phyloP scores from a whole-genome alignment of 768 basidiomycete genomes.

The Rhodotorula kratochvilovae region DNA sequence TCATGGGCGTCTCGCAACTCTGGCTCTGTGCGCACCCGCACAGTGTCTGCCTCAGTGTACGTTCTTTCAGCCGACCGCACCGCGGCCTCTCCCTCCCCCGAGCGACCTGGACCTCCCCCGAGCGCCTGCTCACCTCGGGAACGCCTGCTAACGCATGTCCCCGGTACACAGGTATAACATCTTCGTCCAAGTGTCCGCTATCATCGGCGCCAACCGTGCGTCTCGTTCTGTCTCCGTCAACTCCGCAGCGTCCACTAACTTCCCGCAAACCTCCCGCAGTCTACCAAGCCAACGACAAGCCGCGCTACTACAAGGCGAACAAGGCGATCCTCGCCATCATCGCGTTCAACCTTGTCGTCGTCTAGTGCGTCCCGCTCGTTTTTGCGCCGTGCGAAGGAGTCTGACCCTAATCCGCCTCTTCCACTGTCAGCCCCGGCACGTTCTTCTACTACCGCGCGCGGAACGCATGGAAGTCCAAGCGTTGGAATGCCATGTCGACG shows the following conservation, averaged over 20 bases:
- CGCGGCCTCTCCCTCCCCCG: slow-evolving; percentile 6
- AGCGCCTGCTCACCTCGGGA: no score
- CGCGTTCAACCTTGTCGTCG: slow-evolving; percentile 45
- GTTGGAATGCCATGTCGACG: slow-evolving; percentile 44
- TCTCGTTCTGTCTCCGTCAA: no score
- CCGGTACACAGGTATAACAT: no score
- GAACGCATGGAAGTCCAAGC: slow-evolving; percentile 42
- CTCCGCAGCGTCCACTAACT: no score
- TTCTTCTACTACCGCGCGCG: slow-evolving; percentile 22
- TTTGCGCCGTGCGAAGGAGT: no score
- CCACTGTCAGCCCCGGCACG: not conserved
- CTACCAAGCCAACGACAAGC: slow-evolving; percentile 37
- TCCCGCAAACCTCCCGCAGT: not conserved
- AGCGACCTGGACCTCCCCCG: not conserved
- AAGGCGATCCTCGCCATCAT: slow-evolving; percentile 45
- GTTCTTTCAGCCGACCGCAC: no score
- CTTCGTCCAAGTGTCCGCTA: slow-evolving; percentile 31
- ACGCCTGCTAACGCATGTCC: no score
- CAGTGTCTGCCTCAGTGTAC: slow-evolving; percentile 44
- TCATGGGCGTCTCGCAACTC: slow-evolving; percentile 46
- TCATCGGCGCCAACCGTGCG: slow-evolving; percentile 11
- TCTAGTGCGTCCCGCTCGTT: slow-evolving; percentile 29
- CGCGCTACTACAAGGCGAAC: slow-evolving; percentile 45
- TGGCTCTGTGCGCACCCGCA: slow-evolving; percentile 46
- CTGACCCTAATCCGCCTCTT: no score